Evolutionary conservation across 1,284 basidiomycete genomes (phyloP), one percentile per base, ranked within the genome.

Genomic region (Cystobasidium slooffiae): DNA sequence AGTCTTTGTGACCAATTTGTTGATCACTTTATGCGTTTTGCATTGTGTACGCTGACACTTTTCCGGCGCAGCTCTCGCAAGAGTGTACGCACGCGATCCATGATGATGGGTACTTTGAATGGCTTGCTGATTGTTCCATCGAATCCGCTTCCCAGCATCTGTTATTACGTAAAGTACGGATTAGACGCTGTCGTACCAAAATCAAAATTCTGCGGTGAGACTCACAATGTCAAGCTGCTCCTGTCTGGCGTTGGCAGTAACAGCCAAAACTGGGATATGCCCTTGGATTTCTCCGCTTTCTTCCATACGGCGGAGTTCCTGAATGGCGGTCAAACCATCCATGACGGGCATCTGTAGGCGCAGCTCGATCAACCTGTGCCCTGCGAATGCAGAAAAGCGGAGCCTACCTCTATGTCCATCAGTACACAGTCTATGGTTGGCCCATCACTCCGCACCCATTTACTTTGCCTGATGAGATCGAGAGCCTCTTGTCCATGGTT

Each of bases 401-500:
- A 14, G 53, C 64, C 31, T 31, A 53, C 64, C 64, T 66, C 64
- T 52, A 66, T 73, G 53, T 73, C 70, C 70, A 73, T 73, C 20
- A 73, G 31, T 0, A 73, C 70, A 51, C 62, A 65, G 20, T 65
- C 59, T 59, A 59, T 65, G 22, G 46, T 49, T 6, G 37, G 61
- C n/a, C 75, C 61, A 52, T 70, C 58, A 47, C 59, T 70, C 47
- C 49, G 51, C 3, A 56, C 66, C 47, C 56, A 72, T 46, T 56
- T 65, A 51, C 73, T 75, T 16, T 70, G 70, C 10, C 56, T 53
- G n/a, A 78, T 61, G 47, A 75, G 53, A 1, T 78, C 76, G 43
- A 79, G 55, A 14, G 79, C 79, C 62, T 79, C 78, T 39, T 75
- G 44, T 1, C 79, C 79, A 67, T 79, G 73, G 56, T 78, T 77